Conservation (phyloP, 805 yeast species). For the Wickerhamiella cacticola region DNA sequence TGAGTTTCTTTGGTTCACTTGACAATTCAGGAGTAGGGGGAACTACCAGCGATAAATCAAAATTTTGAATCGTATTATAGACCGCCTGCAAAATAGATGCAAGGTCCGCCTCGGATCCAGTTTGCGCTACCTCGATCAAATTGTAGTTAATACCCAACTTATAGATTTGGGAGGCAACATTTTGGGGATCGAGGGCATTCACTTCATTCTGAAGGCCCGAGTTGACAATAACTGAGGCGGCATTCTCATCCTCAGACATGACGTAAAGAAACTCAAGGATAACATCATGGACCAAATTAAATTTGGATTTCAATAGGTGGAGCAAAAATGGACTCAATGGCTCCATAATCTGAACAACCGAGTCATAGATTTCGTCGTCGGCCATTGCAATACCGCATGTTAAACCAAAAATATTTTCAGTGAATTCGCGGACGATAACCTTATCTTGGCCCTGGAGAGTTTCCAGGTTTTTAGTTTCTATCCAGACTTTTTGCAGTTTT, state of each 20-base stretch:
- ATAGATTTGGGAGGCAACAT: slow-evolving; percentile 19
- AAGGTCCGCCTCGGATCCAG: slow-evolving; percentile 9
- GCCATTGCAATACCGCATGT: slow-evolving; percentile 54
- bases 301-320: background rate
- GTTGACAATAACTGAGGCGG: slow-evolving; percentile 2
- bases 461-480: slow-evolving; percentile 30
- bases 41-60: background rate
- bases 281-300: slow-evolving; percentile 16
- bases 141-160: slow-evolving; percentile 25
- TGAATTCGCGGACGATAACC: slow-evolving; percentile 41
- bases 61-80: background rate
- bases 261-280: slow-evolving; percentile 27
- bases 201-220: background rate
- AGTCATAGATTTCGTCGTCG: slow-evolving; percentile 47
- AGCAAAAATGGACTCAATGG: slow-evolving; percentile 13
- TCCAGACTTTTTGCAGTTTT: slow-evolving; percentile 28
- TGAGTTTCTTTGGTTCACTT: slow-evolving; percentile 18
- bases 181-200: slow-evolving; percentile 12
- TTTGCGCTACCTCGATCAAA: slow-evolving; percentile 13
- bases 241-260: slow-evolving; percentile 25
- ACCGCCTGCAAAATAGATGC: slow-evolving; percentile 14
- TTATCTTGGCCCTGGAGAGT: slow-evolving; percentile 11
- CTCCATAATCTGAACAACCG: slow-evolving; percentile 26
- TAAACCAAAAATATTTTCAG: slow-evolving; percentile 63
- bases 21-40: background rate